Evolutionary conservation across 2,329 filamentous ascomycete genomes (phyloP).

Genomic region (Ophiostoma triangulosporum): DNA sequence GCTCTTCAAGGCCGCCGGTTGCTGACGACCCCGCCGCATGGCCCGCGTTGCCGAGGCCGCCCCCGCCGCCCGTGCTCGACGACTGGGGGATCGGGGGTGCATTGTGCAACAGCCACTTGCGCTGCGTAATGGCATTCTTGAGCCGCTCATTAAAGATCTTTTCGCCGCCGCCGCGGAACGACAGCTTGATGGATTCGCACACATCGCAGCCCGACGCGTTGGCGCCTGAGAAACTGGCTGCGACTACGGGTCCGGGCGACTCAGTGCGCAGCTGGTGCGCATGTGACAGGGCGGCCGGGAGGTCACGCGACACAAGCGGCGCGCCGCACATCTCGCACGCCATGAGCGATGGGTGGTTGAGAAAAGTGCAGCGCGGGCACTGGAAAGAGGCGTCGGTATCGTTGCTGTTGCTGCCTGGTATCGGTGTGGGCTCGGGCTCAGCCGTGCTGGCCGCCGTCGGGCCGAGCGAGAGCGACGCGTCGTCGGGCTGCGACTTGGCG

Average conservation of each 20-base stretch:
- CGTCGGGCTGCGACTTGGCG: constrained; percentile 32
- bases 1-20: constrained; percentile 6
- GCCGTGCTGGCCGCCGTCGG: not conserved
- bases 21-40: constrained; percentile 7
- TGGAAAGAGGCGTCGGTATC: constrained; percentile 32
- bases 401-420: constrained; percentile 17
- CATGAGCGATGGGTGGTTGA: constrained; percentile 75
- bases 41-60: not conserved
- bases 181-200: constrained; percentile 73
- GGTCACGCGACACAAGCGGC: constrained; percentile 46
- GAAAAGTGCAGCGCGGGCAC: constrained; percentile 85
- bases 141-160: constrained; percentile 82
- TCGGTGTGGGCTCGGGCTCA: constrained; percentile 15
- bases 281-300: constrained; percentile 27
- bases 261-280: constrained; percentile 40
- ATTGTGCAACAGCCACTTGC: constrained; percentile 87
- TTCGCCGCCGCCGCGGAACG: constrained; percentile 78
- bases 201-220: constrained; percentile 32
- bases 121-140: constrained; percentile 75
- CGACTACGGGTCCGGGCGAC: constrained; percentile 64
- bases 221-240: constrained; percentile 16
- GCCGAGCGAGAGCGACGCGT: not conserved
- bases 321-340: constrained; percentile 88
- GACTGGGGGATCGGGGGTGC: constrained; percentile 74
- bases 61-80: constrained; percentile 13